Evolutionary conservation across 345 rosid species (phyloP).

Genomic region (Euphorbia pulcherrima): DNA sequence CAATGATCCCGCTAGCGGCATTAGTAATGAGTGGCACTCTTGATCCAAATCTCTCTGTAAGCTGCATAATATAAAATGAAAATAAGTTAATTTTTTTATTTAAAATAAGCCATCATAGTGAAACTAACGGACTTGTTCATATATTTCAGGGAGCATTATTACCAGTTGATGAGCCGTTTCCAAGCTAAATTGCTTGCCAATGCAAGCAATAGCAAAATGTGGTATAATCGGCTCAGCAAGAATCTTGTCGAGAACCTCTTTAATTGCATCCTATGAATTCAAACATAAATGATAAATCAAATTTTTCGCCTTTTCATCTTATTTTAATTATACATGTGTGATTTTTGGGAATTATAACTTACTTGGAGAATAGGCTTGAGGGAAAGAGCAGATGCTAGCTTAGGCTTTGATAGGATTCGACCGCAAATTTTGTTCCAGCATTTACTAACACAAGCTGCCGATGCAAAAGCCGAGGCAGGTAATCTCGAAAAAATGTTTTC

Average conservation of each 20-base stretch:
- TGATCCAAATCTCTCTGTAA: constrained; percentile 20
- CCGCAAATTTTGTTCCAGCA: constrained; percentile 40
- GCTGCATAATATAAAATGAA: constrained; percentile 12
- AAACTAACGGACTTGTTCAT: not conserved
- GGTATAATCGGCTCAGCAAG: constrained; percentile 61
- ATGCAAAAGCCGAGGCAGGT: constrained; percentile 47
- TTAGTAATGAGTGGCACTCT: constrained; percentile 23
- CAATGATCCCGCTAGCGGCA: constrained; percentile 28
- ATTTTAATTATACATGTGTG: not conserved
- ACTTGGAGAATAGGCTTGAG: constrained; percentile 34
- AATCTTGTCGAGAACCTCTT: constrained; percentile 58
- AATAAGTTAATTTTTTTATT: not conserved
- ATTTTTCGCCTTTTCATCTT: not conserved
- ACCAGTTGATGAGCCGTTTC: constrained; percentile 24
- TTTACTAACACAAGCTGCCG: constrained; percentile 47
- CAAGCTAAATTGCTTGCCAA: constrained; percentile 33
- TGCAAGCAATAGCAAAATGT: constrained; percentile 47
- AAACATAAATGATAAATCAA: not conserved
- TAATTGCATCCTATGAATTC: constrained; percentile 43
- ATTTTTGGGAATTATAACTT: constrained; percentile 6
- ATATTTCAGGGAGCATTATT: constrained; percentile 4
- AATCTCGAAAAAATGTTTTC: constrained; percentile 39
- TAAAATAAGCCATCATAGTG: not conserved
- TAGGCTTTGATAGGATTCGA: constrained; percentile 45
- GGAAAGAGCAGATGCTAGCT: constrained; percentile 56